These are phyloP conservation scores for Amanita pseudoporphyria DNA, from an alignment of 768 basidiomycete genomes.

Conservation along the genomic window DNA sequence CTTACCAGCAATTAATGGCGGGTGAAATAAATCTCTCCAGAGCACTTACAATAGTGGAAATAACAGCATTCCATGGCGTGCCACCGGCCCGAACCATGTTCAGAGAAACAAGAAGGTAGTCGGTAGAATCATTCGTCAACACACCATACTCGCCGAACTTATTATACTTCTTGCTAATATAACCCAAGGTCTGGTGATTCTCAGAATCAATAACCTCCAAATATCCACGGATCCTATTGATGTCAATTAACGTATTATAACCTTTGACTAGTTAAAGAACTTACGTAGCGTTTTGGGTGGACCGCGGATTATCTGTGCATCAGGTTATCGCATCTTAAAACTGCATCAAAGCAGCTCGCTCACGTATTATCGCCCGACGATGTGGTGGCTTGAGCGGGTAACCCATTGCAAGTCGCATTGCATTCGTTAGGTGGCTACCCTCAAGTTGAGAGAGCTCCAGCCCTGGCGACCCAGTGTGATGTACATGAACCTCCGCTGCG, in stretches of 20 bases:
- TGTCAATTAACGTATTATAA: not conserved
- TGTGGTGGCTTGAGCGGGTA: slow-evolving; percentile 1
- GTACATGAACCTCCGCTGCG: not conserved
- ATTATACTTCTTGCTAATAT: slow-evolving; percentile 4
- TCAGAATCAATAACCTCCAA: not conserved
- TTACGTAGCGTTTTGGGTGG: not conserved
- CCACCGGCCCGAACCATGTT: not conserved
- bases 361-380: not conserved
- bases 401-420: not conserved
- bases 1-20: not conserved
- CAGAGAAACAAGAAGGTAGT: slow-evolving; percentile 1
- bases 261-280: not conserved
- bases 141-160: slow-evolving; percentile 4
- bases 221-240: not conserved
- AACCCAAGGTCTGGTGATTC: not conserved
- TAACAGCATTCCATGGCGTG: not conserved
- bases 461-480: not conserved
- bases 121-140: not conserved
- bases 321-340: not conserved
- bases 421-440: slow-evolving; percentile 1
- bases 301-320: not conserved
- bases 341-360: not conserved
- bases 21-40: not conserved
- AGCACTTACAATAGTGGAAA: slow-evolving; percentile 3
- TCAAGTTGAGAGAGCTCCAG: slow-evolving; percentile 1